Conservation (phyloP, 495 filamentous ascomycete species). For the Aspergillus diversus region DNA sequence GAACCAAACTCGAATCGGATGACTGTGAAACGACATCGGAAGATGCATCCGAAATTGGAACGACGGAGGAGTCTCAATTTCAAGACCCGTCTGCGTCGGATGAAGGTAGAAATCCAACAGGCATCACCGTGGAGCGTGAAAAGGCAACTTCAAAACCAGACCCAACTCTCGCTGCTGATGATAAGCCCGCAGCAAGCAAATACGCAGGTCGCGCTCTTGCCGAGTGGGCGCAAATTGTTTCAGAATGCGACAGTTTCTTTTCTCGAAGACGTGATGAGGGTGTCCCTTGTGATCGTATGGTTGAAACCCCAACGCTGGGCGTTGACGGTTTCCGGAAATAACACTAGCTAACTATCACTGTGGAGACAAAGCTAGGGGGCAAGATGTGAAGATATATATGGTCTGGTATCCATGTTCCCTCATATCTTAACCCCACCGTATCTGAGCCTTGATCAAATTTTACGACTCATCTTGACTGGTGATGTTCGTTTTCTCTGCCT, state of each 20-base stretch:
- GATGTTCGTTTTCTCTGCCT: not conserved
- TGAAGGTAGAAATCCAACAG: conserved; percentile 21
- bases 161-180: conserved; percentile 22
- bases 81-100: conserved; percentile 11
- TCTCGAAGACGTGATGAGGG: conserved; percentile 86
- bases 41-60: conserved; percentile 22
- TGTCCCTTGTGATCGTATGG: conserved; percentile 69
- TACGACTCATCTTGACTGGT: too few relatives aligned
- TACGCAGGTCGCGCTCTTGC: conserved; percentile 89
- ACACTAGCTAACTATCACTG: not conserved
- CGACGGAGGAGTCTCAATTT: conserved; percentile 21
- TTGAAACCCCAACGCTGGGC: conserved; percentile 86
- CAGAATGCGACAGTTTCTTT: conserved; percentile 90
- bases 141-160: conserved; percentile 16
- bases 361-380: not conserved
- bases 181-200: conserved; percentile 53
- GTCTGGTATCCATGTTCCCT: not conserved
- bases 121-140: conserved; percentile 14
- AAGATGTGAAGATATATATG: not conserved
- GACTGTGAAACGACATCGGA: conserved; percentile 38
- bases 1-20: conserved; percentile 29
- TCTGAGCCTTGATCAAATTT: too few relatives aligned
- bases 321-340: conserved; percentile 80
- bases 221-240: conserved; percentile 85
- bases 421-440: not conserved